Percentiles rank a stretch among this genome's conserved stretches.
phyloP scores from a whole-genome alignment of 169 alveolate species.

The Plasmodium gallinaceum region DNA sequence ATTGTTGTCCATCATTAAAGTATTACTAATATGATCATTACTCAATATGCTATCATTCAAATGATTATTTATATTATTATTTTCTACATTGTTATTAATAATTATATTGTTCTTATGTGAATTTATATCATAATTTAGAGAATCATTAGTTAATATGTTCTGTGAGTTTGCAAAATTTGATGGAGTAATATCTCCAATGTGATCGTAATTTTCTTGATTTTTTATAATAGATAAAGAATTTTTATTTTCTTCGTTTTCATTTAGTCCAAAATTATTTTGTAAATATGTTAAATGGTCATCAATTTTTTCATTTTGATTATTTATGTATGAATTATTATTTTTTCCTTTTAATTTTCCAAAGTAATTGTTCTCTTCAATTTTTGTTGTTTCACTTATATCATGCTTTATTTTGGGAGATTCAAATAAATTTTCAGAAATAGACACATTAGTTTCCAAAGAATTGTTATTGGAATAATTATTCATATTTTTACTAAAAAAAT shows the following conservation, averaged over 20 bases:
- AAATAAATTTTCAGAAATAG: neutral
- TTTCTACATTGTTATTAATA: neutral
- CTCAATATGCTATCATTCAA: neutral
- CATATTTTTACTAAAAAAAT: neutral
- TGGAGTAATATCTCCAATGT: neutral
- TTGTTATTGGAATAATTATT: neutral
- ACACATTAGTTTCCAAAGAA: neutral
- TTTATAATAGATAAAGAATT: neutral
- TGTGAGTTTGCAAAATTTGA: neutral
- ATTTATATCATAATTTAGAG: neutral
- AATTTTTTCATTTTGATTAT: neutral
- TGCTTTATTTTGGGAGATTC: too few relatives aligned
- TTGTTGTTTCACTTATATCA: neutral
- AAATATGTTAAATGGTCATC: neutral
- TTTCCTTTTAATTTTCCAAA: neutral
- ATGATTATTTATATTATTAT: neutral
- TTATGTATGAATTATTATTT: neutral
- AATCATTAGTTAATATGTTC: neutral
- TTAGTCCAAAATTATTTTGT: neutral
- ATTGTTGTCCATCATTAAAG: neutral
- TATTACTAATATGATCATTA: neutral
- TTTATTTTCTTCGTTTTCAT: neutral
- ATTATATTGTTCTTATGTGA: neutral
- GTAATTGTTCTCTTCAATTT: neutral
- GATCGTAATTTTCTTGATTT: neutral